Evolutionary conservation across 768 basidiomycete genomes (phyloP).

Genomic region (Tylopilus subfusipes): DNA sequence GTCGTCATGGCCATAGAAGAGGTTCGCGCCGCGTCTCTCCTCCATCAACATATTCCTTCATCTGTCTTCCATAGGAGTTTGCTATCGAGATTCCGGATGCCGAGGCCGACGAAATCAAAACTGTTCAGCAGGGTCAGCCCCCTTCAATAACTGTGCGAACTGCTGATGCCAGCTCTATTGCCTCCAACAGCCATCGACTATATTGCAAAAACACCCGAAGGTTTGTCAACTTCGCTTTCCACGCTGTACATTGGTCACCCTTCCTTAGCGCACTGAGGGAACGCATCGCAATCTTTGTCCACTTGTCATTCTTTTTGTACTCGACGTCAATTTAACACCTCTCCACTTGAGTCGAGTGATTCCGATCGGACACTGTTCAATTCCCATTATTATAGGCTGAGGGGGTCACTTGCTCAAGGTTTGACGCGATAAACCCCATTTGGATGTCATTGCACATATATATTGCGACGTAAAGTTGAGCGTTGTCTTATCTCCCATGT

Average conservation of each 20-base stretch:
- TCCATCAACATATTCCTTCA: conserved; percentile 3
- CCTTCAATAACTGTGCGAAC: background rate
- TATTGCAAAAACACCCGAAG: conserved; percentile 89
- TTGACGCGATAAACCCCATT: conserved; percentile 6
- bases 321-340: conserved; percentile 16
- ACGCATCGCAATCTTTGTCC: conserved; percentile 5
- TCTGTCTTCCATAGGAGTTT: conserved; percentile 66
- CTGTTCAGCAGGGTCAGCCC: conserved; percentile 80
- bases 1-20: conserved; percentile 99
- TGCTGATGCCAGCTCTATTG: conserved; percentile 9
- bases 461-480: background rate
- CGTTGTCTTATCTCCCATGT: conserved; percentile 6
- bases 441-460: conserved; percentile 13
- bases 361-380: background rate
- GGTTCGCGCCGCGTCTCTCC: conserved; percentile 35
- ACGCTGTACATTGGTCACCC: conserved; percentile 8
- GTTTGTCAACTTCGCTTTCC: conserved; percentile 37
- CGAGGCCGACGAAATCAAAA: conserved; percentile 93
- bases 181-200: conserved; percentile 89
- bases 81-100: conserved; percentile 96
- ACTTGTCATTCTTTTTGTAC: conserved; percentile 17
- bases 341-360: background rate
- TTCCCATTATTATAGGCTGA: background rate
- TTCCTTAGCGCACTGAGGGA: conserved; percentile 45
- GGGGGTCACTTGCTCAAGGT: conserved; percentile 8